These are phyloP conservation scores for Trypanosoma rangeli DNA, from an alignment of 208 protist species.

Conservation along the genomic window DNA sequence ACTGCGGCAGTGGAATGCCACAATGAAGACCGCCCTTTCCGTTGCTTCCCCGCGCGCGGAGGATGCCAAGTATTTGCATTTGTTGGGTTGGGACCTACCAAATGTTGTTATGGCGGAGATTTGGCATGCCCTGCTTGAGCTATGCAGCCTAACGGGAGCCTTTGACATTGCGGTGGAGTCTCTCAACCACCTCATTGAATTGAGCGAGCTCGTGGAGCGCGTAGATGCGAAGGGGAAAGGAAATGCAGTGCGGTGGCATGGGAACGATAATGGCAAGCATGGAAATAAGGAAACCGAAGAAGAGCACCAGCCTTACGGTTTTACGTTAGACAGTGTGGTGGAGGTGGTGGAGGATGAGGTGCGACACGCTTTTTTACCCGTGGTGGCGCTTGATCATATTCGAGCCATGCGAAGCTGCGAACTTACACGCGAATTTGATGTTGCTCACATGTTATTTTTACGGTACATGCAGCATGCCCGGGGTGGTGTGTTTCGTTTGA, in stretches of 20 bases:
- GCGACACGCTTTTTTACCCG: constrained; percentile 36
- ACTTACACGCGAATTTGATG: constrained; percentile 51
- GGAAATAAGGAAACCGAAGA: neutral
- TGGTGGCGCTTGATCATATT: constrained; percentile 67
- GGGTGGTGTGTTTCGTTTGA: constrained; percentile 38
- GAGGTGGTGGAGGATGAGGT: constrained; percentile 52
- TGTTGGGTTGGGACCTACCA: constrained; percentile 33
- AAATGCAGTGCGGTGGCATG: neutral
- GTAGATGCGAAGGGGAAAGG: neutral
- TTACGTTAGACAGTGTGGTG: constrained; percentile 65
- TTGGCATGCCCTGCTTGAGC: constrained; percentile 41
- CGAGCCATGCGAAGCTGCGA: constrained; percentile 67
- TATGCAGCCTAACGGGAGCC: constrained; percentile 33
- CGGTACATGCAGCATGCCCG: constrained; percentile 63
- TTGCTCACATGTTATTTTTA: constrained; percentile 64
- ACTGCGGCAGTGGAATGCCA: constrained; percentile 26
- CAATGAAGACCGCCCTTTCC: neutral
- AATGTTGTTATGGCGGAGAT: constrained; percentile 43
- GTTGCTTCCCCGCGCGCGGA: neutral
- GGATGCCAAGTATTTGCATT: constrained; percentile 4
- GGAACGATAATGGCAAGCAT: constrained; percentile 6
- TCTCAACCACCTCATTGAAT: constrained; percentile 51
- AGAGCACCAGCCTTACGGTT: constrained; percentile 12
- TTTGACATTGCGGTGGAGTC: constrained; percentile 43
- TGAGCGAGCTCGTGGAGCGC: constrained; percentile 36